These are phyloP conservation scores for Saccharomyces uvarum DNA, from an alignment of 1,139 yeast genomes.

Conservation along the genomic window DNA sequence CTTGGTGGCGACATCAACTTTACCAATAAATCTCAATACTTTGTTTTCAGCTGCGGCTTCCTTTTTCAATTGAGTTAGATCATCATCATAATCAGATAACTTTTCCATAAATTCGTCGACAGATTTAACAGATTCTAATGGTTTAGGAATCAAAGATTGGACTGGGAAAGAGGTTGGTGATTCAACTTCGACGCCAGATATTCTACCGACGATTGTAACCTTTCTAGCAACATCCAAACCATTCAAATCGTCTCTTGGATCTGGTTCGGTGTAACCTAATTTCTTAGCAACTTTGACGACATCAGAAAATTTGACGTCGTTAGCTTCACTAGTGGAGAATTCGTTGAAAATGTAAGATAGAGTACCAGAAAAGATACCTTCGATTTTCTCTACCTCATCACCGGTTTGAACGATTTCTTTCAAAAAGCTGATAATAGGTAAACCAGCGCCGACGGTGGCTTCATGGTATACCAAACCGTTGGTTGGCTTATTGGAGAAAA, in stretches of 20 bases:
- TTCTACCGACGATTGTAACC: slow-evolving; percentile 89
- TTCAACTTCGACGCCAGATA: slow-evolving; percentile 76
- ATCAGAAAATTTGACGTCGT: slow-evolving; percentile 72
- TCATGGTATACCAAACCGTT: slow-evolving; percentile 86
- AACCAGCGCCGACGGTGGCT: slow-evolving; percentile 98
- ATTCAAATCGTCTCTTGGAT: slow-evolving; percentile 96
- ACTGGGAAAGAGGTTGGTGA: slow-evolving; percentile 96
- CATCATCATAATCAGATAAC: slow-evolving; percentile 75
- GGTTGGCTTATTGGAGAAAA: slow-evolving; percentile 48
- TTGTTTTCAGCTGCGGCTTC: slow-evolving; percentile 78
- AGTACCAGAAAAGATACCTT: slow-evolving; percentile 95
- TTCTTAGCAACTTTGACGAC: slow-evolving; percentile 81
- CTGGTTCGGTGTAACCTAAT: slow-evolving; percentile 97
- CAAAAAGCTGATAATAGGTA: slow-evolving; percentile 84
- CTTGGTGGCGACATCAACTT: slow-evolving; percentile 65
- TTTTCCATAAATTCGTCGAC: slow-evolving; percentile 72
- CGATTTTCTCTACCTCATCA: slow-evolving; percentile 81
- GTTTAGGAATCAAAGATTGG: slow-evolving; percentile 82
- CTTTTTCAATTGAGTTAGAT: slow-evolving; percentile 66
- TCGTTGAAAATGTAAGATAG: slow-evolving; percentile 93
- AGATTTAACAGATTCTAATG: slow-evolving; percentile 63
- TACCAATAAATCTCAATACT: slow-evolving; percentile 89
- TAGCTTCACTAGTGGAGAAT: slow-evolving; percentile 62
- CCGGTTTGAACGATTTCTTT: slow-evolving; percentile 86
- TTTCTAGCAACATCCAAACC: slow-evolving; percentile 98